A percentile compares a stretch with the other conserved stretches of the same genome.
These are phyloP conservation scores for Ganoderma resinaceum DNA, from an alignment of 1,284 basidiomycete genomes.

Conservation along the genomic window DNA sequence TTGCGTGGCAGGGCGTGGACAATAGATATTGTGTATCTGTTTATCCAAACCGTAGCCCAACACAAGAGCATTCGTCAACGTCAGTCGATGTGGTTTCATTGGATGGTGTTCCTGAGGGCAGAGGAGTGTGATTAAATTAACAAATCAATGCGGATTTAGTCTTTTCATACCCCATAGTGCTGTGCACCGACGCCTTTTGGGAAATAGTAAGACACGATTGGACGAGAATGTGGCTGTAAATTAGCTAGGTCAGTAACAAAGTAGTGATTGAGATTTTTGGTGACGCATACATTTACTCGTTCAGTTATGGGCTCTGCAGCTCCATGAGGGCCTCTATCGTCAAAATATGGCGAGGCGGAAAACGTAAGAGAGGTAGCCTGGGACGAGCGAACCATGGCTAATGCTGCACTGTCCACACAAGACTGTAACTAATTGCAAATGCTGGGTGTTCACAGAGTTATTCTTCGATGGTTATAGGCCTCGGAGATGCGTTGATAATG, in stretches of 20 bases:
- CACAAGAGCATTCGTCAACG: constrained; percentile 94
- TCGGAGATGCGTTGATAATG: not conserved
- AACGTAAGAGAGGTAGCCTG: constrained; percentile 74
- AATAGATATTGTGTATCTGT: constrained; percentile 92
- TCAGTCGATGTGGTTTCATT: constrained; percentile 97
- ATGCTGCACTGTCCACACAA: not conserved
- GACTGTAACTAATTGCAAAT: not conserved
- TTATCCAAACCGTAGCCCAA: constrained; percentile 97
- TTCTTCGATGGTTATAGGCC: too few species aligned
- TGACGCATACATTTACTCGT: constrained; percentile 65
- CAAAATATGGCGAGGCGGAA: constrained; percentile 74
- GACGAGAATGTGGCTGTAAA: constrained; percentile 80
- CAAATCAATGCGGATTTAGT: not conserved
- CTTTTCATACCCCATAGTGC: constrained; percentile 85
- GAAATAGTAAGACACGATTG: constrained; percentile 95
- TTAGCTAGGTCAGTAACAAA: constrained; percentile 8
- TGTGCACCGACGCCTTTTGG: constrained; percentile 94
- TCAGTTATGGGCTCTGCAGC: constrained; percentile 78
- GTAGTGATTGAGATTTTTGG: too few species aligned
- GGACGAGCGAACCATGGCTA: constrained; percentile 47
- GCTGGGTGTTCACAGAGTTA: not conserved
- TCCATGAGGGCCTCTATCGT: constrained; percentile 71
- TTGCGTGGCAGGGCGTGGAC: constrained; percentile 88
- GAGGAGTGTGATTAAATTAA: not conserved
- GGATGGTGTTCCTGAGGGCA: constrained; percentile 87